A percentile compares a stretch with the other conserved stretches of the same genome.
Evolutionary conservation across 169 alveolate species (phyloP).

Genomic region (Fabrea salina): DNA sequence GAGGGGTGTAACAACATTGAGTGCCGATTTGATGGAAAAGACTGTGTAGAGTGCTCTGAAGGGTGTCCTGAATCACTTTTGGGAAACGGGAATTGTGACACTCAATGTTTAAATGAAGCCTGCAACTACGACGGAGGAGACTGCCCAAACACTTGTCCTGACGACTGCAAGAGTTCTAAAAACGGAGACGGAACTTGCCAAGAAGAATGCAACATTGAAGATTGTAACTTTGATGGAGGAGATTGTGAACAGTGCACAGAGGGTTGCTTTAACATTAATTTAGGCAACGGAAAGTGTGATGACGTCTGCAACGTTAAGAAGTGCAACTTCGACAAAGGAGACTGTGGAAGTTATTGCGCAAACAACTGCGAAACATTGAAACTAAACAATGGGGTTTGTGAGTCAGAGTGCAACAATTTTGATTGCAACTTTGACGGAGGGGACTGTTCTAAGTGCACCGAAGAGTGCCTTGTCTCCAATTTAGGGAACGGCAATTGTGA

Average conservation of each 20-base stretch:
- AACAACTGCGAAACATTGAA: too few species aligned
- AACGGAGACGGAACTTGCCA: background rate
- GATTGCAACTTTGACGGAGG: background rate
- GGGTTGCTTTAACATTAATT: background rate
- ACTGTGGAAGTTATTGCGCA: background rate
- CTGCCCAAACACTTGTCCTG: too few species aligned
- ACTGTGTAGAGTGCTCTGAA: slow-evolving; percentile 9
- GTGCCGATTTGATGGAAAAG: background rate
- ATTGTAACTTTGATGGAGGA: slow-evolving; percentile 7
- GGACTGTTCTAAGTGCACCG: background rate
- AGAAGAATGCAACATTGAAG: background rate
- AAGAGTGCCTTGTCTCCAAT: background rate
- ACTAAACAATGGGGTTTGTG: background rate
- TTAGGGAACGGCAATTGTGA: slow-evolving; percentile 29
- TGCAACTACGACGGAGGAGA: slow-evolving; percentile 26
- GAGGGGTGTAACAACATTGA: background rate
- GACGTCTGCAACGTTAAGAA: background rate
- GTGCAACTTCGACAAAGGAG: background rate
- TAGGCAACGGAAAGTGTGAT: background rate
- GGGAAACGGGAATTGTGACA: background rate
- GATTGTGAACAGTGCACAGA: background rate
- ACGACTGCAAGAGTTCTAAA: too few species aligned
- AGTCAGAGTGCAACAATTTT: background rate
- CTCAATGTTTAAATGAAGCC: background rate
- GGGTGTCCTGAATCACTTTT: too few species aligned